Conservation (phyloP, 2,329 filamentous ascomycete genomes). For the Trichoderma harzianum region DNA sequence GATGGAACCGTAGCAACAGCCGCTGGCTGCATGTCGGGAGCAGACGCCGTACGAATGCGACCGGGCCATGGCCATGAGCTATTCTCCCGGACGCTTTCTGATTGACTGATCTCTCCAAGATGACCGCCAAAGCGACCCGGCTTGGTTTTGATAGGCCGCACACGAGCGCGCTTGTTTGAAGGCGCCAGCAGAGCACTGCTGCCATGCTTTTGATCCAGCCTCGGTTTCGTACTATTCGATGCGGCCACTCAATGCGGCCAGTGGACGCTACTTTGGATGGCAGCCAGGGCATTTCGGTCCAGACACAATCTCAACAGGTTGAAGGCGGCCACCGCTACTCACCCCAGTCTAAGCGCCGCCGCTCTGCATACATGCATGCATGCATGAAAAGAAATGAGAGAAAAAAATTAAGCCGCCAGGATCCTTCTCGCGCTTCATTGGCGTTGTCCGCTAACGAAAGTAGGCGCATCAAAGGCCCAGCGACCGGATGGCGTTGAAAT, state of each 20-base stretch:
- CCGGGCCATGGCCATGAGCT: not conserved
- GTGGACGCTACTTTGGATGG: not conserved
- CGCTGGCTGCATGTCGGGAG: slow-evolving; percentile 13
- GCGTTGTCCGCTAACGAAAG: not conserved
- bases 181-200: not conserved
- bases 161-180: slow-evolving; percentile 16
- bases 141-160: not conserved
- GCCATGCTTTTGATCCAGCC: not conserved
- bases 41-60: not conserved
- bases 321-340: not conserved
- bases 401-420: not conserved
- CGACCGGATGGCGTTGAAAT: not conserved
- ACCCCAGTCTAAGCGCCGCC: slow-evolving; percentile 18
- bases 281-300: not conserved
- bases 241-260: not conserved
- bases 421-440: slow-evolving; percentile 12
- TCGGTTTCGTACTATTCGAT: not conserved
- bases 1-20: slow-evolving; percentile 14
- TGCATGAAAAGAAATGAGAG: not conserved
- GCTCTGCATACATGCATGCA: slow-evolving; percentile 5
- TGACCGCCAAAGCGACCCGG: not conserved
- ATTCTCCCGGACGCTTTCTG: not conserved
- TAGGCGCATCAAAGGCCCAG: not conserved
- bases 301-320: not conserved
- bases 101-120: not conserved